phyloP scores from a whole-genome alignment of 2,329 filamentous ascomycete species.

The Calonectria leucothoes region DNA sequence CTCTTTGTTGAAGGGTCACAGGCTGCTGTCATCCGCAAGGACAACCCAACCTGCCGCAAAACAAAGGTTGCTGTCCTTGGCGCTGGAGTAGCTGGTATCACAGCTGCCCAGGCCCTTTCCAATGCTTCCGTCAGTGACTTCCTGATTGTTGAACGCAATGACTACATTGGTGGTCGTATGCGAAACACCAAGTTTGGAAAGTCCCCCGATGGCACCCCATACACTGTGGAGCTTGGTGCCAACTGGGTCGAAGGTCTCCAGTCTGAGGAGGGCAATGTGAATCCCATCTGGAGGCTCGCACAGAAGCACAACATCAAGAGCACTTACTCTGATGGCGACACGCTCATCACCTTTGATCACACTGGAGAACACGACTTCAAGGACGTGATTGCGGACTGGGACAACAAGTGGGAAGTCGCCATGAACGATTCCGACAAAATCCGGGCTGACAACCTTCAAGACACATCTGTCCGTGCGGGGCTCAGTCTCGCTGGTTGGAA shows the following conservation, averaged over 20 bases:
- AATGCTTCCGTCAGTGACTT: constrained; percentile 74
- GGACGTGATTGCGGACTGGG: constrained; percentile 61
- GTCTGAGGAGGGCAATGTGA: constrained; percentile 53
- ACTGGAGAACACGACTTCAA: constrained; percentile 64
- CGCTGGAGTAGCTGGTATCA: constrained; percentile 72
- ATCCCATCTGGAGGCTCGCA: constrained; percentile 72
- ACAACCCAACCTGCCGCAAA: constrained; percentile 38
- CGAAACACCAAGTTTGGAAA: constrained; percentile 68
- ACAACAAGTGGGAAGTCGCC: constrained; percentile 56
- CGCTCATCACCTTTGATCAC: constrained; percentile 70
- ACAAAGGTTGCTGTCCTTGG: constrained; percentile 55
- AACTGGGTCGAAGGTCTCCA: constrained; percentile 65
- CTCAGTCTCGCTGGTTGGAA: constrained; percentile 72
- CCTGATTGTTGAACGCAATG: constrained; percentile 72
- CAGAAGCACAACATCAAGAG: constrained; percentile 69
- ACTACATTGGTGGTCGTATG: constrained; percentile 72
- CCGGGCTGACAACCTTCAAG: constrained; percentile 70
- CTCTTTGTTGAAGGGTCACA: constrained; percentile 16
- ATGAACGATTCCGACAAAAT: constrained; percentile 67
- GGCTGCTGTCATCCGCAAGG: constrained; percentile 24
- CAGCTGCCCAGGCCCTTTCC: constrained; percentile 71
- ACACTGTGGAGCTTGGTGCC: constrained; percentile 72
- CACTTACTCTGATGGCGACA: constrained; percentile 67
- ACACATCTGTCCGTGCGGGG: constrained; percentile 69
- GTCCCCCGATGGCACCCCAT: constrained; percentile 60